A percentile compares a stretch with the other conserved stretches of the same genome.
These are phyloP conservation scores for Coniferiporia weirii DNA, from an alignment of 1,284 basidiomycete species.

Conservation along the genomic window DNA sequence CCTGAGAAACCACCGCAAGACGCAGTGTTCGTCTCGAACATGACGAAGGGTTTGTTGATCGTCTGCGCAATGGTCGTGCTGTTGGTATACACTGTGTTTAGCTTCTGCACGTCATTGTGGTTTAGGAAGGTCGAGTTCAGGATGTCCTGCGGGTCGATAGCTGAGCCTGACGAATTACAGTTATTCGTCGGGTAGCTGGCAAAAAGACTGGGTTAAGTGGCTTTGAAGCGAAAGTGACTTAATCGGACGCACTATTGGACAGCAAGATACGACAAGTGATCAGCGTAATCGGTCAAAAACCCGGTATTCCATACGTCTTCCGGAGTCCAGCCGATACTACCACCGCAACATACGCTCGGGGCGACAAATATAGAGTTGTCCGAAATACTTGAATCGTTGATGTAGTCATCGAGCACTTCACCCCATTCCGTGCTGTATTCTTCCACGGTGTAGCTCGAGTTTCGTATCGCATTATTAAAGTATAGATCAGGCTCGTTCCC, in stretches of 20 bases:
- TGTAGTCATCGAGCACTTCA: slow-evolving; percentile 25
- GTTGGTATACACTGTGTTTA: slow-evolving; percentile 13
- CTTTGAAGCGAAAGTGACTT: neutral
- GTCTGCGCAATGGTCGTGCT: slow-evolving; percentile 15
- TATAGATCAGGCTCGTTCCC: slow-evolving; percentile 42
- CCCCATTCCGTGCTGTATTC: slow-evolving; percentile 34
- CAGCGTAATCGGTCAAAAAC: slow-evolving; percentile 18
- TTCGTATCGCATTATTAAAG: slow-evolving; percentile 10
- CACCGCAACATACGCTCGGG: slow-evolving; percentile 20
- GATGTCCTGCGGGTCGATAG: slow-evolving; percentile 1
- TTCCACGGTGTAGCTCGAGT: slow-evolving; percentile 25
- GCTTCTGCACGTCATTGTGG: slow-evolving; percentile 11
- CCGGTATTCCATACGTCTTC: slow-evolving; percentile 20
- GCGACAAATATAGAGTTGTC: slow-evolving; percentile 22
- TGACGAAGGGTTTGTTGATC: slow-evolving; percentile 41
- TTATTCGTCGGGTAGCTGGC: slow-evolving; percentile 15
- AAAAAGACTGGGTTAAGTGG: neutral
- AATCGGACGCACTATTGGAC: slow-evolving; percentile 21
- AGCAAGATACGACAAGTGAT: slow-evolving; percentile 19
- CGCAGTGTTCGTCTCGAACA: slow-evolving; percentile 81
- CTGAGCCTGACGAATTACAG: slow-evolving; percentile 10
- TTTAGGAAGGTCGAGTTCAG: slow-evolving; percentile 12
- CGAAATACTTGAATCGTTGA: slow-evolving; percentile 23
- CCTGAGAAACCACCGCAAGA: slow-evolving; percentile 79
- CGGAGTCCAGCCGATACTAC: slow-evolving; percentile 18